Base-by-base conservation (phyloP, 73 alveolate species). In the Effrenium voratum region DNA sequence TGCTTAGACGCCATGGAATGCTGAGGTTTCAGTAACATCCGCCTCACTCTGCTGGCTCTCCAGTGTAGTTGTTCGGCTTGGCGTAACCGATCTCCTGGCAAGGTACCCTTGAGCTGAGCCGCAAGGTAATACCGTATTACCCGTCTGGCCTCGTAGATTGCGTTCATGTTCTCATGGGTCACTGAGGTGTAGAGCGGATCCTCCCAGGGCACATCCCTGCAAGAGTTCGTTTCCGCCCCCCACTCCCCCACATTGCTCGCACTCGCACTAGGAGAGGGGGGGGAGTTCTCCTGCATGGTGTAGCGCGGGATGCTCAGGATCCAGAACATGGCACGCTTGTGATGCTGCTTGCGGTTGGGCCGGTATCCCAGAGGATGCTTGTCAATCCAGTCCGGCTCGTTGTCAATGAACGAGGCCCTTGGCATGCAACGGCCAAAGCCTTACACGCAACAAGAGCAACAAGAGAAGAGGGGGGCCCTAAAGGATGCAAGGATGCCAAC, bases 321-420 rank as follows among this genome's bases (percentile, higher is more conserved):
- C 97, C 97, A 90, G 88, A 90, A 45, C 59, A 46, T 68, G 30
- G 97, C 88, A 43, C 97, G 97, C 97, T 76, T 90, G 97, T 32
- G 40, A 57, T 55, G 19, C 75, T 90, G 97, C 87, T 90, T 90
- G 55, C 97, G 97, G 57, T 90, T 90, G 45, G 97, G 97, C 55
- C 97, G 86, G 87, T 90, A 90, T 24, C 97, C 97, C 76, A 90
- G 76, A 30, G 97, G 97, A 55, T 90, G 97, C 73, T 90, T 30
- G 75, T 90, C 97, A 38, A 87, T 87, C 97, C 97, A 90, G 75
- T 90, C 97, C 44, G 97, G 97, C 88, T 90, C 97, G 28, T 90
- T 90, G 97, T 90, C 97, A 46, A 90, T 90, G 41, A 90, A 0
- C 77, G 88, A 90, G 46, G 52, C 44, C 97, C 97, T 90, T 34